phyloP scores from a whole-genome alignment of 2,329 filamentous ascomycete genomes.

The Arthrobotrys conoides region DNA sequence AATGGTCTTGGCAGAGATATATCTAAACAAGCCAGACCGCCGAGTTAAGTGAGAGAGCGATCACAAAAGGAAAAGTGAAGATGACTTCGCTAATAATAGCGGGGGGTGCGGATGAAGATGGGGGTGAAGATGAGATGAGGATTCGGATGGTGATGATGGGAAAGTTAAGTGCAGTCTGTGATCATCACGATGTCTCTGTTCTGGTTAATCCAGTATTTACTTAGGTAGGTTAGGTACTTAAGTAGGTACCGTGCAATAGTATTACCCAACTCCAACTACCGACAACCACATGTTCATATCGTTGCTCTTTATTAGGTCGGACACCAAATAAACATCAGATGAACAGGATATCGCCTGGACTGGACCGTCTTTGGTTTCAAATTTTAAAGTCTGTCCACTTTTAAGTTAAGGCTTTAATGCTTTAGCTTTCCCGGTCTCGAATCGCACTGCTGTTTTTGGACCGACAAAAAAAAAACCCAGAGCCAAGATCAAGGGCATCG shows the following conservation, averaged over 20 bases:
- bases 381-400: constrained; percentile 21
- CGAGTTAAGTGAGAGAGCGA: neutral
- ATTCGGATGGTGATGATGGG: neutral
- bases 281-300: constrained; percentile 21
- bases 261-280: neutral
- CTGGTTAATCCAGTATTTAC: too few species aligned
- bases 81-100: neutral
- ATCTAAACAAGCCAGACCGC: neutral
- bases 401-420: neutral
- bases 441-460: constrained; percentile 42
- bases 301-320: neutral
- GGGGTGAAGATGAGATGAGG: neutral
- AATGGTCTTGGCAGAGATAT: neutral
- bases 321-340: neutral
- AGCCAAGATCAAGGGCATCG: constrained; percentile 4
- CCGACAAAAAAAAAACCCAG: neutral
- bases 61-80: neutral
- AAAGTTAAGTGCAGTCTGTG: too few species aligned
- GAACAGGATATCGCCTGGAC: neutral
- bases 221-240: too few species aligned
- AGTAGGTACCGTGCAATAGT: too few species aligned
- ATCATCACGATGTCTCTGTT: too few species aligned
- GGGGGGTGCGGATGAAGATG: neutral
- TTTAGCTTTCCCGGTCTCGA: constrained; percentile 40
- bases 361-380: constrained; percentile 23